Base-by-base conservation (phyloP, 495 filamentous ascomycete species). In the Lasiosphaeris hirsuta region DNA sequence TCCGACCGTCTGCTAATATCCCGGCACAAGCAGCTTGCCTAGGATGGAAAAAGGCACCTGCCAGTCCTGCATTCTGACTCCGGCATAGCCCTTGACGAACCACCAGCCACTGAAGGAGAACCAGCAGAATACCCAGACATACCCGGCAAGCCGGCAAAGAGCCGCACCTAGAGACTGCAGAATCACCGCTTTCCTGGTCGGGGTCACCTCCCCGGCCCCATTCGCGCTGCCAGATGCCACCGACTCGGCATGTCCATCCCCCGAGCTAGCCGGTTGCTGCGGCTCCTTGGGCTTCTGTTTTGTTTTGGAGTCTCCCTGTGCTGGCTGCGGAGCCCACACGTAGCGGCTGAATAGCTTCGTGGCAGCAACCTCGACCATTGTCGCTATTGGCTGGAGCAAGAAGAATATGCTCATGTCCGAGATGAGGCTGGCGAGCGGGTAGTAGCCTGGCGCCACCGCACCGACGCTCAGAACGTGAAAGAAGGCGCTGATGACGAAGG, bases 401-500 rank as follows among this genome's bases (percentile, higher is more conserved):
- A 78, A 78, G 42, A 72, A 75, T 10, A 46, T 51, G 10, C 73
- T 18, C 54, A 64, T 55, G 51, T 61, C 49, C 10, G 33, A 17
- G 38, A 64, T 50, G 42, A 64, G 50, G 3, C 57, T 0, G 60
- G 51, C 10, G 63, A 60, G 63, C 2, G 69, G 65, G 5, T 57
- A 44, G 19, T 62, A 51, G 1, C 53, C 42, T 11, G 64, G 48
- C 1, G 65, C 51, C 10, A 69, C 63, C 8, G 52, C 14, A 10
- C 61, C 44, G 10, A 63, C 18, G 47, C 72, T 69, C 15, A 59
- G 30, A 3, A 69, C 1, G 45, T 78, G 74, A 35, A 70, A 37
- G 6, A 71, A 17, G 1, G 58, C 68, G 7, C 72, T 75, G 34
- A 67, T 55, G 3, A 69, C 18, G 50, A 77, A 77, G 1, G 68